These are phyloP conservation scores for Pyrus betulifolia DNA, from an alignment of 306 rosid species.

Conservation along the genomic window DNA sequence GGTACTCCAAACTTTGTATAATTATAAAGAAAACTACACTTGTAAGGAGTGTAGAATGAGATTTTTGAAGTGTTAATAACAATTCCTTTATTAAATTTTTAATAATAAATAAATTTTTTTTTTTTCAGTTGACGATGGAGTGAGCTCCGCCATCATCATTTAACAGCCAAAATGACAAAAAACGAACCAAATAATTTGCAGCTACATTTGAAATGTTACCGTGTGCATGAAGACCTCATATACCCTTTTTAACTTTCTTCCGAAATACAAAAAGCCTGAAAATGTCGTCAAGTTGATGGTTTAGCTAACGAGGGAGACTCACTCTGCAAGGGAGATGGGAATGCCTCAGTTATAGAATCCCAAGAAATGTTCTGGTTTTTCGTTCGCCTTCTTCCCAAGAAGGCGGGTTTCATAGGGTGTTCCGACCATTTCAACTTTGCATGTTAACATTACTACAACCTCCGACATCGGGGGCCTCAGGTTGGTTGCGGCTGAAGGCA, in stretches of 20 bases:
- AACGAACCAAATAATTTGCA: background rate
- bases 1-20: too few relatives aligned
- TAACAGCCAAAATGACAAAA: too few relatives aligned
- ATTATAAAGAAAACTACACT: too few relatives aligned
- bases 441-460: conserved; percentile 64
- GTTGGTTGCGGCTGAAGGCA: conserved; percentile 71
- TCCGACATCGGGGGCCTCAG: conserved; percentile 83
- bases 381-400: conserved; percentile 43
- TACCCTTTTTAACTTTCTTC: background rate
- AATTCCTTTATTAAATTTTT: too few relatives aligned
- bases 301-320: conserved; percentile 30
- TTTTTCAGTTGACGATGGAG: too few relatives aligned
- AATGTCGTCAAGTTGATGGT: conserved; percentile 4
- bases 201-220: background rate
- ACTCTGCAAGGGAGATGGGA: conserved; percentile 35
- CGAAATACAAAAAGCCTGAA: background rate
- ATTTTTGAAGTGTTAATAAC: too few relatives aligned
- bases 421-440: conserved; percentile 40
- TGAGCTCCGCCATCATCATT: too few relatives aligned
- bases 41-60: too few relatives aligned
- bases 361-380: conserved; percentile 43
- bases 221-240: background rate
- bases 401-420: conserved; percentile 56
- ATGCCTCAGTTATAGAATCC: conserved; percentile 37
- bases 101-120: too few relatives aligned